phyloP scores from a whole-genome alignment of 805 yeast genomes.

The Yamadazyma sp. region DNA sequence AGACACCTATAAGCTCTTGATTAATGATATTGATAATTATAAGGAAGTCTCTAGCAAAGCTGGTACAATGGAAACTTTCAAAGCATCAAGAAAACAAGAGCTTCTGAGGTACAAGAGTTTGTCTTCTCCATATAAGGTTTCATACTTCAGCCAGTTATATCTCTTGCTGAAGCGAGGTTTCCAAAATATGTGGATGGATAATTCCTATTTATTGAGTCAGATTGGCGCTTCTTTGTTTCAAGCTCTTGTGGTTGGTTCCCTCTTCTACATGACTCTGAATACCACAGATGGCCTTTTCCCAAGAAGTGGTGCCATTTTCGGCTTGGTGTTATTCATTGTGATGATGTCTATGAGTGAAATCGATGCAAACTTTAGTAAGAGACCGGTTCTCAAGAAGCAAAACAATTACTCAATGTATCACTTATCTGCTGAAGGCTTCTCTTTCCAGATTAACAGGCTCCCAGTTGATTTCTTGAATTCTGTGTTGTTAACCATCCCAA shows the following conservation, averaged over 20 bases:
- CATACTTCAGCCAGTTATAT: constrained; percentile 49
- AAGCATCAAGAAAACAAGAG: constrained; percentile 31
- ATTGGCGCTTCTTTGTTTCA: constrained; percentile 54
- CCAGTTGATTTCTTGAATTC: constrained; percentile 53
- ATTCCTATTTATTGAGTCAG: constrained; percentile 51
- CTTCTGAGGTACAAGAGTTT: constrained; percentile 39
- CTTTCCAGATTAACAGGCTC: constrained; percentile 57
- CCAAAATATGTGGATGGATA: constrained; percentile 56
- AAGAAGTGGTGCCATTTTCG: constrained; percentile 64
- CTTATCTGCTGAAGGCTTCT: constrained; percentile 72
- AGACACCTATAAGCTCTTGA: constrained; percentile 45
- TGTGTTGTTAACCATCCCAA: constrained; percentile 28
- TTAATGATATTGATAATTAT: constrained; percentile 43
- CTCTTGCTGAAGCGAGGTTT: constrained; percentile 55
- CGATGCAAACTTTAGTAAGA: constrained; percentile 54
- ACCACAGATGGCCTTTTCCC: constrained; percentile 57
- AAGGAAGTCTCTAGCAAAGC: constrained; percentile 22
- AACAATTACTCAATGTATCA: constrained; percentile 69
- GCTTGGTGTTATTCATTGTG: constrained; percentile 59
- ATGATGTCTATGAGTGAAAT: constrained; percentile 61
- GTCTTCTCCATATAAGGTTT: constrained; percentile 40
- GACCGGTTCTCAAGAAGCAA: constrained; percentile 70
- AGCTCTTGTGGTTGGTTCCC: constrained; percentile 61
- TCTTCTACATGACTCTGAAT: constrained; percentile 51
- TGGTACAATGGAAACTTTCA: constrained; percentile 20